These are phyloP conservation scores for Fallopia convolvulus DNA, from an alignment of 148 eudicot species.

Conservation along the genomic window DNA sequence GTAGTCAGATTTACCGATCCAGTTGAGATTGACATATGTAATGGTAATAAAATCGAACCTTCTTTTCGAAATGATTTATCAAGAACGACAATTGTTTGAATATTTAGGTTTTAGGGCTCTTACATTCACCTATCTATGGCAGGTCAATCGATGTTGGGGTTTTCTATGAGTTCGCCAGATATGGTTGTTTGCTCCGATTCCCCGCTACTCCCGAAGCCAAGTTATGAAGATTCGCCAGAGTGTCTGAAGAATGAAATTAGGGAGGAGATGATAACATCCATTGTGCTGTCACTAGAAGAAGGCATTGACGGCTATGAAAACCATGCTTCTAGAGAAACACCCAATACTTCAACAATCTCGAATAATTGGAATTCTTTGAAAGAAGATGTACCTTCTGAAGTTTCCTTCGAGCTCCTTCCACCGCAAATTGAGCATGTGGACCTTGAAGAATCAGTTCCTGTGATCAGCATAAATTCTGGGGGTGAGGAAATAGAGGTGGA, in stretches of 20 bases:
- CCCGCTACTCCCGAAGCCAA: constrained; percentile 40
- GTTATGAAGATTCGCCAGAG: constrained; percentile 36
- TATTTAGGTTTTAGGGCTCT: not conserved
- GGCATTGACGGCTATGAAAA: constrained; percentile 63
- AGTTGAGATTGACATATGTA: not conserved
- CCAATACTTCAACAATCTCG: constrained; percentile 27
- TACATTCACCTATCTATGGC: constrained; percentile 12
- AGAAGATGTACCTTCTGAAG: constrained; percentile 31
- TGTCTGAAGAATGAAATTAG: constrained; percentile 24
- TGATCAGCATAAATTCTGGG: constrained; percentile 39
- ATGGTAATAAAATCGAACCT: not conserved
- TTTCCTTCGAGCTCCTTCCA: constrained; percentile 59
- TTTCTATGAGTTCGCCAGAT: constrained; percentile 67
- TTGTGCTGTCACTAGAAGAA: constrained; percentile 75
- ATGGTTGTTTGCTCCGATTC: constrained; percentile 59
- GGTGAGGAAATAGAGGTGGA: constrained; percentile 18
- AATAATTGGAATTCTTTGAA: constrained; percentile 28
- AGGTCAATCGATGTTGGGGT: constrained; percentile 46
- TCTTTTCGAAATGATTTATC: not conserved
- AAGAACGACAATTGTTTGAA: not conserved
- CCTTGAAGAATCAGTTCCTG: constrained; percentile 4
- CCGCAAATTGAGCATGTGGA: constrained; percentile 22
- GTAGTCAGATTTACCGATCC: constrained; percentile 7
- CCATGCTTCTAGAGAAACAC: constrained; percentile 19
- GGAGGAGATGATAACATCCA: constrained; percentile 22